These are phyloP conservation scores for Eucalyptus tenuipes DNA, from an alignment of 345 rosid species.

Conservation along the genomic window DNA sequence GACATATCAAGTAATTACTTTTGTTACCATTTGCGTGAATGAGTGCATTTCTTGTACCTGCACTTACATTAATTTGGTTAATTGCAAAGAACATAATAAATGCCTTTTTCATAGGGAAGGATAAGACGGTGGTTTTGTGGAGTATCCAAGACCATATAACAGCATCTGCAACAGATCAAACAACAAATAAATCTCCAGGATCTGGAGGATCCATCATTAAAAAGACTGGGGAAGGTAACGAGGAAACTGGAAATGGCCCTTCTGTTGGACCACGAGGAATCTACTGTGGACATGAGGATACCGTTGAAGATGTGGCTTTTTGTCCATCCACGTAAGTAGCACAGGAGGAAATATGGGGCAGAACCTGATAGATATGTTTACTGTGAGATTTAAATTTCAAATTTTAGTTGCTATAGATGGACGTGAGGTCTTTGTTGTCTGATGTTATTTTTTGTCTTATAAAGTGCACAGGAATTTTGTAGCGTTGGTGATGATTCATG, in stretches of 20 bases:
- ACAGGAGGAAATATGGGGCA: not conserved
- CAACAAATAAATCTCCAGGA: slow-evolving; percentile 49
- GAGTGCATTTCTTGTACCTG: not conserved
- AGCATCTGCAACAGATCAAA: slow-evolving; percentile 46
- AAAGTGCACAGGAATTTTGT: slow-evolving; percentile 93
- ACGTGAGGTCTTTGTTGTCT: not conserved
- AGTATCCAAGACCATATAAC: slow-evolving; percentile 98
- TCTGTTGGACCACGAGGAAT: slow-evolving; percentile 91
- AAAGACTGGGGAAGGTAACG: slow-evolving; percentile 55
- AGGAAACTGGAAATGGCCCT: slow-evolving; percentile 56
- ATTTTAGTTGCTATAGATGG: not conserved
- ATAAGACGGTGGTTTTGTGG: slow-evolving; percentile 88
- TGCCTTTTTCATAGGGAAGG: slow-evolving; percentile 59
- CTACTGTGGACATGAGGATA: slow-evolving; percentile 86
- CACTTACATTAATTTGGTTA: not conserved
- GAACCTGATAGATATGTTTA: not conserved
- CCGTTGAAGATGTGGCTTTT: slow-evolving; percentile 96
- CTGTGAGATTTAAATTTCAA: not conserved
- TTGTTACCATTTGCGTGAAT: not conserved
- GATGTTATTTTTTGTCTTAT: not conserved
- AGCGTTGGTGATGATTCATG: slow-evolving; percentile 99
- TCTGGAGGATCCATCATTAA: slow-evolving; percentile 70
- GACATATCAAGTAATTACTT: not conserved
- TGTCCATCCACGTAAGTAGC: slow-evolving; percentile 81
- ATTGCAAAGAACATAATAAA: not conserved